Base-by-base conservation (phyloP, 129 eudicot species). In the Tanacetum coccineum region DNA sequence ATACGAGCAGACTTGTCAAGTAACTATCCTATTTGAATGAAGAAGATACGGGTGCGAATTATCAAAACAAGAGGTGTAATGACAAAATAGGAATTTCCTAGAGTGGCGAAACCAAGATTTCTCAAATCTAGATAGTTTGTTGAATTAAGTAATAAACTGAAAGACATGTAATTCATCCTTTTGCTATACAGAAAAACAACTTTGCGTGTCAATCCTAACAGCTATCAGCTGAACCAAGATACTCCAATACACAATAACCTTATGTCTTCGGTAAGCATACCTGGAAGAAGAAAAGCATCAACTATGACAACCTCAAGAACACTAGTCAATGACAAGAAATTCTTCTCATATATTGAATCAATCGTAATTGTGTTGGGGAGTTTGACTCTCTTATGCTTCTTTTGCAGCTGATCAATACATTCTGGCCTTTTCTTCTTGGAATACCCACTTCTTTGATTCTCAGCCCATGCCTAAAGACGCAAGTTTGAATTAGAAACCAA, bases 321-420 rank as follows among this genome's bases (percentile, higher is more conserved):
- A 59, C 92, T 93, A 73, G 68, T 81, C 77, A 93, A 73, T 0
- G 99, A 84, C 55, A 88, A 78, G 72, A 86, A 93, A 71, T 79
- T 93, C 74, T 93, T 93, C 72, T 86, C 96, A 36, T 86, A 93
- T 69, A 89, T 81, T 3, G 92, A 82, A 74, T 93, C 95, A 15
- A 93, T 86, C 0, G 99, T 80, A 17, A 89, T 69, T 0, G 95
- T 84, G 67, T 75, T 86, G 0, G 87, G 82, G 59, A 93, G 99
- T 82, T 86, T 93, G 6, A 72, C 81, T 78, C 99, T 81, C 80
- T 71, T 86, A 68, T 86, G 91, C 76, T 76, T 88, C 85, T 79
- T 84, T 71, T 78, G 84, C 73, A 93, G 51, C 71, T 84, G 80
- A 59, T 65, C 79, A 55, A 88, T 77, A 57, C 85, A 82, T 30